Conservation (phyloP, 2,329 filamentous ascomycete species). For the Colletotrichum aenigma region DNA sequence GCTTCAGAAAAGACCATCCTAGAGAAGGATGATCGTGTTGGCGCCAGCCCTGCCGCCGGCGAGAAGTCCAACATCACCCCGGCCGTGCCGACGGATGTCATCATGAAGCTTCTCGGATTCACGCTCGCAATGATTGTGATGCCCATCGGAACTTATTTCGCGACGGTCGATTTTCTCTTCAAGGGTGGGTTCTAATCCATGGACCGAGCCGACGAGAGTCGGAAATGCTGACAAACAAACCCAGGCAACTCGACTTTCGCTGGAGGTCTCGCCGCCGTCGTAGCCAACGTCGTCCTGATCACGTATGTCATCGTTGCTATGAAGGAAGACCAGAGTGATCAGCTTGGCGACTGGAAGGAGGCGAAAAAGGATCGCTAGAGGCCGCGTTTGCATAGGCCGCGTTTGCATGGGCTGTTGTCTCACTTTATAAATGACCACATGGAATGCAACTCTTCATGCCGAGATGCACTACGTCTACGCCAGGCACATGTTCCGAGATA, state of each 20-base stretch:
- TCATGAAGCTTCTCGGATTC: conserved; percentile 88
- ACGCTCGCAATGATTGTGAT: conserved; percentile 88
- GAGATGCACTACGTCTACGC: neutral
- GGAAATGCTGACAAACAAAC: neutral
- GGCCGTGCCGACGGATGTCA: conserved; percentile 85
- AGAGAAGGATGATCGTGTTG: conserved; percentile 57
- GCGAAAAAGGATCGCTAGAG: conserved; percentile 54
- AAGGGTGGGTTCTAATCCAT: conserved; percentile 57
- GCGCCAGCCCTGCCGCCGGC: conserved; percentile 41
- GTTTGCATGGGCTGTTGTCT: neutral
- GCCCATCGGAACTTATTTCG: conserved; percentile 89
- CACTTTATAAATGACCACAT: neutral
- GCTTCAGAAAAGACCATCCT: conserved; percentile 70
- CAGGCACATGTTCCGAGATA: neutral
- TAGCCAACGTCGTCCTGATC: conserved; percentile 90
- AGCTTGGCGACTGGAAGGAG: conserved; percentile 42
- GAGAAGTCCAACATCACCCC: conserved; percentile 77
- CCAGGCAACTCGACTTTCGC: conserved; percentile 88
- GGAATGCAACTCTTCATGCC: neutral
- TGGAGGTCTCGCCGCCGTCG: conserved; percentile 81
- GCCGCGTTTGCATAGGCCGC: neutral
- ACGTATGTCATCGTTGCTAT: conserved; percentile 93
- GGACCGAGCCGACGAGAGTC: neutral
- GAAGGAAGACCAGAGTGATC: conserved; percentile 74
- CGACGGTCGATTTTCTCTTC: conserved; percentile 78